Percentiles rank a stretch among this genome's conserved stretches.
These are phyloP conservation scores for Desmodesmus armatus DNA, from an alignment of 139 green algal species.

Conservation along the genomic window DNA sequence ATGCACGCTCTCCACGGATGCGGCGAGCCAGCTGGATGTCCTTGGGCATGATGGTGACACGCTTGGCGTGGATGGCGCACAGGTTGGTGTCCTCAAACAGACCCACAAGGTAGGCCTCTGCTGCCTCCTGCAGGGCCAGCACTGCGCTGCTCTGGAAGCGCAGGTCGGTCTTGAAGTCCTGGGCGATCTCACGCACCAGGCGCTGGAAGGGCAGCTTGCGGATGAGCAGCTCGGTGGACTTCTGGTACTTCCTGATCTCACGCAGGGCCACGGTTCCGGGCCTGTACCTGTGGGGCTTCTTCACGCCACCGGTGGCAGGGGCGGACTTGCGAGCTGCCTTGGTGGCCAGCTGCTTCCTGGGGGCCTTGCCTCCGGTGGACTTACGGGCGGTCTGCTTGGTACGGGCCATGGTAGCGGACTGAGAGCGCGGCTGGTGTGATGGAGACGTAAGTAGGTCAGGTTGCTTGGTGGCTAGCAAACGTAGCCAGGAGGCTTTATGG, in stretches of 20 bases:
- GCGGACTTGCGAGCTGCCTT: slow-evolving; percentile 91
- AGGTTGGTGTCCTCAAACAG: slow-evolving; percentile 99
- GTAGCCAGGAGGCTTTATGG: too few relatives aligned
- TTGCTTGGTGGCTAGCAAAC: too few relatives aligned
- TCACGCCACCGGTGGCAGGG: slow-evolving; percentile 90
- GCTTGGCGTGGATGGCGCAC: slow-evolving; percentile 97
- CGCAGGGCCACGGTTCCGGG: slow-evolving; percentile 91
- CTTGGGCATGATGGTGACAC: slow-evolving; percentile 76
- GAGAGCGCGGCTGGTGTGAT: too few relatives aligned
- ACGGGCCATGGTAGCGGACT: too few relatives aligned
- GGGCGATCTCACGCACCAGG: slow-evolving; percentile 97
- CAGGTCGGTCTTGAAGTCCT: slow-evolving; percentile 99
- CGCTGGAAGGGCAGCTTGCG: slow-evolving; percentile 98
- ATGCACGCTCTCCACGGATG: slow-evolving; percentile 65
- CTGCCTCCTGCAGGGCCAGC: slow-evolving; percentile 95
- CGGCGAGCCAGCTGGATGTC: slow-evolving; percentile 70
- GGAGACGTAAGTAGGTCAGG: too few relatives aligned
- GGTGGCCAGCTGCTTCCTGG: slow-evolving; percentile 93
- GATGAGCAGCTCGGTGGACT: slow-evolving; percentile 96
- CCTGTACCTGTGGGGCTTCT: slow-evolving; percentile 93
- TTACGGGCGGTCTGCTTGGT: slow-evolving; percentile 99
- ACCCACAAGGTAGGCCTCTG: slow-evolving; percentile 97
- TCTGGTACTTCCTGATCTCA: slow-evolving; percentile 97
- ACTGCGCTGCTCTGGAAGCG: slow-evolving; percentile 97
- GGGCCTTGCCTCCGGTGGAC: slow-evolving; percentile 95